A percentile compares a stretch with the other conserved stretches of the same genome.
These are phyloP conservation scores for Elsinoe batatas DNA, from an alignment of 2,329 filamentous ascomycete genomes.

Conservation along the genomic window DNA sequence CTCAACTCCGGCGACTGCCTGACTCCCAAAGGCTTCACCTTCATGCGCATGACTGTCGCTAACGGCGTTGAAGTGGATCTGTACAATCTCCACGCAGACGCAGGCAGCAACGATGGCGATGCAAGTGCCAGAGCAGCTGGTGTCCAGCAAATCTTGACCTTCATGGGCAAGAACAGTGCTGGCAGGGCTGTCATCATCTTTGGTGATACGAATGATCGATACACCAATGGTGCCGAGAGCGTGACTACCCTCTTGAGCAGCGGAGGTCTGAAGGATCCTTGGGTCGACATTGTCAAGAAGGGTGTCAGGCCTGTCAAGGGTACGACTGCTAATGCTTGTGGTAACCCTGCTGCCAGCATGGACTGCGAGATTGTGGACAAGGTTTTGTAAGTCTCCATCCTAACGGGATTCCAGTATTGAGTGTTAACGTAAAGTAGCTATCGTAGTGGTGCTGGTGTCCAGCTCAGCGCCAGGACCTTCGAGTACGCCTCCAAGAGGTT, in stretches of 20 bases:
- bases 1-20: slow-evolving; percentile 50
- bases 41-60: slow-evolving; percentile 49
- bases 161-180: slow-evolving; percentile 46
- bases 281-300: slow-evolving; percentile 44
- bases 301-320: slow-evolving; percentile 9
- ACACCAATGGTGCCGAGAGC: slow-evolving; percentile 48
- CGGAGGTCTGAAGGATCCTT: slow-evolving; percentile 48
- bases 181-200: slow-evolving; percentile 55
- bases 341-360: slow-evolving; percentile 46
- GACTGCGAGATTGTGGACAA: slow-evolving; percentile 60
- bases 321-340: slow-evolving; percentile 36
- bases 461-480: slow-evolving; percentile 41
- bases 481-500: slow-evolving; percentile 49
- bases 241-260: slow-evolving; percentile 42
- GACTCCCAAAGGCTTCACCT: slow-evolving; percentile 61
- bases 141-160: slow-evolving; percentile 48
- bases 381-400: slow-evolving; percentile 41
- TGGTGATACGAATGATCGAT: slow-evolving; percentile 57
- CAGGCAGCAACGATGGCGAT: slow-evolving; percentile 47
- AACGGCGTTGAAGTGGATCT: slow-evolving; percentile 49
- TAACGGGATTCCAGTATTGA: background rate
- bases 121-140: slow-evolving; percentile 48
- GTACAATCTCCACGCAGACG: slow-evolving; percentile 60
- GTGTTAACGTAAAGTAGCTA: slow-evolving; percentile 9
- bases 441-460: slow-evolving; percentile 26